phyloP scores from a whole-genome alignment of 139 green algal genomes.

The Yamagishiella unicocca region DNA sequence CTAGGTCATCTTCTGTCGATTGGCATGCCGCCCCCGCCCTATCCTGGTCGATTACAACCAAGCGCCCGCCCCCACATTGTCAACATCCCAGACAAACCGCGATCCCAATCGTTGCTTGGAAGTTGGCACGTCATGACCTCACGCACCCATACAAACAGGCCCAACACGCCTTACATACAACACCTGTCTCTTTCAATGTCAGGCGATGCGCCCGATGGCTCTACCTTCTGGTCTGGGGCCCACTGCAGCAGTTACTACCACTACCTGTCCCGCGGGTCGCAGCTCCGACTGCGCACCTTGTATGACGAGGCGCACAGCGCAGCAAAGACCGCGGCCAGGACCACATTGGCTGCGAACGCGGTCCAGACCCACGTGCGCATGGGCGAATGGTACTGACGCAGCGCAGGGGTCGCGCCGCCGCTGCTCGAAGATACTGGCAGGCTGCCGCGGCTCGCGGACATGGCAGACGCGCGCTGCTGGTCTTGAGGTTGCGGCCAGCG shows the following conservation, averaged over 20 bases:
- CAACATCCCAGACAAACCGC: no score
- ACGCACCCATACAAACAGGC: not conserved
- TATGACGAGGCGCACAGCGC: constrained; percentile 22
- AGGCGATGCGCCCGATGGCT: no score
- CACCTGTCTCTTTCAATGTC: no score
- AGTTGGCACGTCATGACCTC: no score
- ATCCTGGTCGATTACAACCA: no score
- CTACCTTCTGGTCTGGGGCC: no score
- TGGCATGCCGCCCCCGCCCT: no score
- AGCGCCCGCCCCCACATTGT: no score
- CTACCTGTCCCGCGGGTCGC: not conserved
- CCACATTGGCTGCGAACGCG: not conserved
- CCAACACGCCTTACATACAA: not conserved
- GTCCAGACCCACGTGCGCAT: constrained; percentile 27
- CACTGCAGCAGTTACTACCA: no score
- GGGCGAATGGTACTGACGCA: constrained; percentile 34
- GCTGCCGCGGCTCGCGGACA: not conserved
- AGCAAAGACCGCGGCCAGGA: constrained; percentile 7
- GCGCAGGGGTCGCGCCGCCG: not conserved
- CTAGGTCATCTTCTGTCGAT: no score
- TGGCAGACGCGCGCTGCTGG: not conserved
- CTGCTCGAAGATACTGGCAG: constrained; percentile 22
- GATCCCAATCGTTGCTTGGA: no score
- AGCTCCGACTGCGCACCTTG: not conserved
- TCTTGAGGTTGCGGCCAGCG: not conserved